Evolutionary conservation across 2,329 filamentous ascomycete species (phyloP).

Genomic region (Lasiodiplodia sp.): DNA sequence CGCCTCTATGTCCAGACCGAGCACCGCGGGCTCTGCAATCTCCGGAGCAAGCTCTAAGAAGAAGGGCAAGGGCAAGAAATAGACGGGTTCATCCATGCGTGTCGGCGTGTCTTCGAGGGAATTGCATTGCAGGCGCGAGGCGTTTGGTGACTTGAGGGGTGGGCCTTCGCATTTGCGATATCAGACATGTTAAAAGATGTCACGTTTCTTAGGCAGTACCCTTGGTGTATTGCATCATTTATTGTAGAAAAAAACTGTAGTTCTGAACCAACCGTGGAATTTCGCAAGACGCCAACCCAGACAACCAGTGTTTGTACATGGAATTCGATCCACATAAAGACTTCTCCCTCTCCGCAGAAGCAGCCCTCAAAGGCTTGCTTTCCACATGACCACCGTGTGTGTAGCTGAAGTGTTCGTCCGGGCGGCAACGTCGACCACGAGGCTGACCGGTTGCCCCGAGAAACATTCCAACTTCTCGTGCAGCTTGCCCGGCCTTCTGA

Average conservation of each 20-base stretch:
- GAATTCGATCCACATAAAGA: slow-evolving; percentile 20
- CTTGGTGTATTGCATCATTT: slow-evolving; percentile 23
- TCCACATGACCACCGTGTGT: not conserved
- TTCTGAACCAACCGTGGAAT: slow-evolving; percentile 19
- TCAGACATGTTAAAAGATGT: not conserved
- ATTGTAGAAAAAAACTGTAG: slow-evolving; percentile 24
- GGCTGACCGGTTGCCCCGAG: not conserved
- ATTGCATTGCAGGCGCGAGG: slow-evolving; percentile 28
- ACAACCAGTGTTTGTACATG: slow-evolving; percentile 28
- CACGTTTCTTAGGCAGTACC: not conserved
- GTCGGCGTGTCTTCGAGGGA: slow-evolving; percentile 3
- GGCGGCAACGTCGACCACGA: too few species aligned
- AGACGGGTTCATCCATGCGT: slow-evolving; percentile 42
- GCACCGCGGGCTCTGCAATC: slow-evolving; percentile 17
- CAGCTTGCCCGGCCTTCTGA: not conserved
- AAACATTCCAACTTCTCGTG: not conserved
- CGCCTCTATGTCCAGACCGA: slow-evolving; percentile 7
- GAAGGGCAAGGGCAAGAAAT: slow-evolving; percentile 74
- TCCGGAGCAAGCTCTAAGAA: slow-evolving; percentile 44
- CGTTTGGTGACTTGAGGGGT: slow-evolving; percentile 19
- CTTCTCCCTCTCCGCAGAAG: not conserved
- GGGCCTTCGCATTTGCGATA: slow-evolving; percentile 14
- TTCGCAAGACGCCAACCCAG: slow-evolving; percentile 26
- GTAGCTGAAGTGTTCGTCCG: not conserved
- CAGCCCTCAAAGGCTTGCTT: not conserved